Conservation (phyloP, 2,329 filamentous ascomycete genomes). For the Cladophialophora psammophila region DNA sequence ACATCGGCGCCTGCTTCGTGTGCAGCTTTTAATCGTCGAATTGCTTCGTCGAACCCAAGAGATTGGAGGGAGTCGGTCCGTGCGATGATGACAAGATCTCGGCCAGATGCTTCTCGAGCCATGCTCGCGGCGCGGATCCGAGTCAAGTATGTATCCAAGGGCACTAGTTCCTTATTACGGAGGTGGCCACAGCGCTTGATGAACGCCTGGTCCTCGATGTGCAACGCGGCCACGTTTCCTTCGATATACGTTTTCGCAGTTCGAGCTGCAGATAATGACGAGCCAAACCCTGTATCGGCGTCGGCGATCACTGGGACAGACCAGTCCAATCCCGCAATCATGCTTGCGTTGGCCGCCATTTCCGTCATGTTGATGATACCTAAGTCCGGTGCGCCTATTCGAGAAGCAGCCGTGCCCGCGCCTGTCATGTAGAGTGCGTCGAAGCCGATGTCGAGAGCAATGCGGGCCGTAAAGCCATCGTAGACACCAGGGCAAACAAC, state of each 20-base stretch:
- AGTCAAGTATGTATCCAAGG: slow-evolving; percentile 44
- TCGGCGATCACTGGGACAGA: slow-evolving; percentile 61
- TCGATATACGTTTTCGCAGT: slow-evolving; percentile 59
- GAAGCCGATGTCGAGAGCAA: slow-evolving; percentile 69
- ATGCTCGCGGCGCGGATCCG: slow-evolving; percentile 51
- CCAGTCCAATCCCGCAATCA: slow-evolving; percentile 60
- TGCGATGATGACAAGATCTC: slow-evolving; percentile 53
- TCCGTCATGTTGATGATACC: slow-evolving; percentile 60
- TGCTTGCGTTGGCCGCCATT: slow-evolving; percentile 61
- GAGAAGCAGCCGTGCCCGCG: slow-evolving; percentile 58
- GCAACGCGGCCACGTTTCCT: slow-evolving; percentile 62
- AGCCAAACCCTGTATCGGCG: slow-evolving; percentile 61
- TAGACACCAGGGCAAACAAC: slow-evolving; percentile 65
- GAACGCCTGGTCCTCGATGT: slow-evolving; percentile 60
- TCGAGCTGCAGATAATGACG: slow-evolving; percentile 55
- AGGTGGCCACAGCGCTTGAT: slow-evolving; percentile 54
- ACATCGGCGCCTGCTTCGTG: slow-evolving; percentile 51
- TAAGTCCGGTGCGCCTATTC: slow-evolving; percentile 58
- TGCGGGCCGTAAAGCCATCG: slow-evolving; percentile 65
- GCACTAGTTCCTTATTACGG: slow-evolving; percentile 50
- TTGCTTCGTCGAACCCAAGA: slow-evolving; percentile 50
- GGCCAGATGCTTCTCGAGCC: slow-evolving; percentile 44
- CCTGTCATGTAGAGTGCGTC: slow-evolving; percentile 71
- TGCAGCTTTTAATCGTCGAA: slow-evolving; percentile 49
- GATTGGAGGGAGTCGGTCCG: slow-evolving; percentile 48